phyloP scores from a whole-genome alignment of 1,139 yeast genomes.

The Suhomyces coccinellae region DNA sequence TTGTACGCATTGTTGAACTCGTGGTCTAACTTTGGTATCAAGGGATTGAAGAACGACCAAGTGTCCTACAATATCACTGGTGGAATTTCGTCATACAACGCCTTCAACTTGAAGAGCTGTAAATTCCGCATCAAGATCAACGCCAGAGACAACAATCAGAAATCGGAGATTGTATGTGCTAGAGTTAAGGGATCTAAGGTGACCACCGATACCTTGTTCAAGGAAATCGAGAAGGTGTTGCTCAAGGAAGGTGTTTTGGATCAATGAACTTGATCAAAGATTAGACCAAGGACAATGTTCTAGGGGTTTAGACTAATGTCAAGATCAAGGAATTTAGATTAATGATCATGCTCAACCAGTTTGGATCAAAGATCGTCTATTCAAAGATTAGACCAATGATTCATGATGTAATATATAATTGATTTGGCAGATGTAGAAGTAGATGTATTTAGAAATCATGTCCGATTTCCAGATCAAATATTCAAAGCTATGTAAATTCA shows the following conservation, averaged over 20 bases:
- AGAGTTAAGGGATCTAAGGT: slow-evolving; percentile 47
- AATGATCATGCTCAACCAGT: too few species aligned
- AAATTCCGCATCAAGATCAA: slow-evolving; percentile 58
- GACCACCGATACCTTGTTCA: slow-evolving; percentile 46
- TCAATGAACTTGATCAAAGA: too few species aligned
- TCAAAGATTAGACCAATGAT: too few species aligned
- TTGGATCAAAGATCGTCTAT: too few species aligned
- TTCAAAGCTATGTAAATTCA: too few species aligned
- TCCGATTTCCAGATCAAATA: too few species aligned
- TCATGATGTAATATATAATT: slow-evolving; percentile 5
- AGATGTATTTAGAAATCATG: too few species aligned
- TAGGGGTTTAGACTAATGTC: too few species aligned
- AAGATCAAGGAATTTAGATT: too few species aligned
- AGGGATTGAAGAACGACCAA: slow-evolving; percentile 51
- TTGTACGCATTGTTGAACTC: slow-evolving; percentile 60
- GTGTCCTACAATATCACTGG: slow-evolving; percentile 53
- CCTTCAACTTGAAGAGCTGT: slow-evolving; percentile 64
- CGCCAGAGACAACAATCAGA: slow-evolving; percentile 38
- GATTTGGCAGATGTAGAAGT: not conserved
- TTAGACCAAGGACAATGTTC: too few species aligned
- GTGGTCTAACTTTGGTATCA: slow-evolving; percentile 73
- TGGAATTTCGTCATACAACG: slow-evolving; percentile 58
- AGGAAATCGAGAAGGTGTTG: slow-evolving; percentile 49
- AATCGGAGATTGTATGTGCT: slow-evolving; percentile 48
- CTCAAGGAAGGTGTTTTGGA: slow-evolving; percentile 50